Percentiles rank a stretch among this genome's conserved stretches.
Evolutionary conservation across 345 rosid species (phyloP).

Genomic region (Corchorus olitorius): DNA sequence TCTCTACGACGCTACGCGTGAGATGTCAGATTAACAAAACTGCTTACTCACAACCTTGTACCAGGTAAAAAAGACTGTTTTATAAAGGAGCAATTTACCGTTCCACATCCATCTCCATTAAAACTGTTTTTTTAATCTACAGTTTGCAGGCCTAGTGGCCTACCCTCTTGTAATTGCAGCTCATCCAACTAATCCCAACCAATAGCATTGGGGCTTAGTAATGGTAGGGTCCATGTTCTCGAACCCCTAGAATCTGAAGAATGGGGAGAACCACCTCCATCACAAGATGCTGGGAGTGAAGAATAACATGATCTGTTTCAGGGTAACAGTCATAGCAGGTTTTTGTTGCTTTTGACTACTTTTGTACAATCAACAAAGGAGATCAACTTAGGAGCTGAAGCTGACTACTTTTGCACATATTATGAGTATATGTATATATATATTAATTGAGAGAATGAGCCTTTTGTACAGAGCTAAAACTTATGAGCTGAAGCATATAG

Average conservation of each 20-base stretch:
- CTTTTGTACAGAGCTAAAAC: too few species aligned
- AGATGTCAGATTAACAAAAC: slow-evolving; percentile 12
- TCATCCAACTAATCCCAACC: slow-evolving; percentile 44
- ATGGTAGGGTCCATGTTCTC: slow-evolving; percentile 45
- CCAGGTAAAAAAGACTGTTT: slow-evolving; percentile 14
- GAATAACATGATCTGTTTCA: neutral
- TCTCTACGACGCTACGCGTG: neutral
- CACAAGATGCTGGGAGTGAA: neutral
- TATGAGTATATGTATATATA: too few species aligned
- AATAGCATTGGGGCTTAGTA: slow-evolving; percentile 44
- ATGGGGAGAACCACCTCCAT: neutral
- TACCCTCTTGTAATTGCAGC: slow-evolving; percentile 47
- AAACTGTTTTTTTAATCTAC: slow-evolving; percentile 5
- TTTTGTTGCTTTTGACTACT: neutral
- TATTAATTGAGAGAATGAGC: too few species aligned
- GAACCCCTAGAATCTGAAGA: neutral
- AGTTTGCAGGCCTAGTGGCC: slow-evolving; percentile 36
- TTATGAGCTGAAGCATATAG: neutral
- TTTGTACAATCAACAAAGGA: neutral
- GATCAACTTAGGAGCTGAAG: neutral
- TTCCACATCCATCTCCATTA: neutral
- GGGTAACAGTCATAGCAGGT: neutral
- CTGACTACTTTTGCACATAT: too few species aligned
- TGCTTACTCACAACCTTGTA: neutral
- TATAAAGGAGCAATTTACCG: neutral